These are phyloP conservation scores for Cystofilobasidium bisporidii DNA, from an alignment of 768 basidiomycete species.

Conservation along the genomic window DNA sequence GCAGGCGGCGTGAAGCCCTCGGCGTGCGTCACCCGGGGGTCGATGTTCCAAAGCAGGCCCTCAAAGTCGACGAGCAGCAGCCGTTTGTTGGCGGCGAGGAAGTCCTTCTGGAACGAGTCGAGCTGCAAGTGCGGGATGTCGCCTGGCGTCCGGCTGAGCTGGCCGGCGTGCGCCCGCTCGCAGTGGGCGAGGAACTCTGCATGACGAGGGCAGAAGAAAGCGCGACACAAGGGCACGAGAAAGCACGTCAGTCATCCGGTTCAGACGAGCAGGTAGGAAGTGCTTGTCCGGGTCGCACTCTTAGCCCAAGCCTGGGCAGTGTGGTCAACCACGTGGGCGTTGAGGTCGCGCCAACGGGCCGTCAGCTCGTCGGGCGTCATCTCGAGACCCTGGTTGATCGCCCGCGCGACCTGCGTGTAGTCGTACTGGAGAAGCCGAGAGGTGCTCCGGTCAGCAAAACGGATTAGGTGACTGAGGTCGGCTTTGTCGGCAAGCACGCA, in stretches of 20 bases:
- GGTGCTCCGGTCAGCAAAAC: too few relatives aligned
- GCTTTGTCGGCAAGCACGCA: too few relatives aligned
- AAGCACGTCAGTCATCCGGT: too few relatives aligned
- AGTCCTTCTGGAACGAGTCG: slow-evolving; percentile 54
- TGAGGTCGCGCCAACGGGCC: slow-evolving; percentile 71
- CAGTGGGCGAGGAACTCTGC: slow-evolving; percentile 26
- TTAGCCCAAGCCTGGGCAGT: slow-evolving; percentile 69
- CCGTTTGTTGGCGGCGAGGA: slow-evolving; percentile 55
- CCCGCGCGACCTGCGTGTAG: slow-evolving; percentile 25
- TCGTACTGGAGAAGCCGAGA: too few relatives aligned
- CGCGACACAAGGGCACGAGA: too few relatives aligned
- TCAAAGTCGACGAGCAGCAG: slow-evolving; percentile 69
- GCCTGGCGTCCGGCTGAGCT: slow-evolving; percentile 22
- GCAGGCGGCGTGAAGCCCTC: slow-evolving; percentile 40
- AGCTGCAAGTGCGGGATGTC: slow-evolving; percentile 45
- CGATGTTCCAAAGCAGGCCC: slow-evolving; percentile 44
- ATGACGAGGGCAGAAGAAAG: background rate
- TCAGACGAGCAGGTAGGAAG: too few relatives aligned
- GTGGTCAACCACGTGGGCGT: slow-evolving; percentile 75
- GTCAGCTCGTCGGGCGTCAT: slow-evolving; percentile 65
- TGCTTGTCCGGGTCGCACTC: background rate
- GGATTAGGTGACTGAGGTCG: too few relatives aligned
- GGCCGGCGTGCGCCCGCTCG: slow-evolving; percentile 27
- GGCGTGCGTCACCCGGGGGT: slow-evolving; percentile 19
- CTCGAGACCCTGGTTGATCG: slow-evolving; percentile 50